Base-by-base conservation (phyloP, 2,329 filamentous ascomycete genomes). In the Seiridium unicorne region DNA sequence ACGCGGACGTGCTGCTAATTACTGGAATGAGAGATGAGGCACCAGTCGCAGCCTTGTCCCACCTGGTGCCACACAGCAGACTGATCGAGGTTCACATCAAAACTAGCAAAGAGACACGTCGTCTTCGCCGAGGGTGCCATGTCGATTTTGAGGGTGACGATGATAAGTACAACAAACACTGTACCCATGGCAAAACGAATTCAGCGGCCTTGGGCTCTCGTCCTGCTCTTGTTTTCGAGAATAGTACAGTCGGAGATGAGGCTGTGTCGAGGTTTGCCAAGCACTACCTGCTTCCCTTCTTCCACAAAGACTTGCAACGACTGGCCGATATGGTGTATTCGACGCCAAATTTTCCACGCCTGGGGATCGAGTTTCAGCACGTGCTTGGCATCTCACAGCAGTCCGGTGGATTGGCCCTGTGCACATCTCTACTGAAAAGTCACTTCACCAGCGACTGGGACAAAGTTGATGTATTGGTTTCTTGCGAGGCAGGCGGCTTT, bases 21-120 rank as follows among this genome's bases (percentile, higher is more conserved):
- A 89, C 85, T 0, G 86, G 85, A 0, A 83, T 88, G 81, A 81
- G 84, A 75, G 86, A 89, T 54, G 73, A 83, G 53, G 80, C 84
- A 4, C 86, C 86, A 0, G 76, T 88, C 9, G 73, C 82, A 62
- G 47, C 63, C 10, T 80, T 86, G 0, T 82, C 81, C n/a, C 80
- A 83, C 73, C 66, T 86, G 18, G 79, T 86, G 9, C 77, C 83
- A 53, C 69, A 77, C 2, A 80, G 73, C 60, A 81, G 74, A 63
- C 63, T 88, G 32, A 35, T 88, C 47, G 85, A 88, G 49, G 71
- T 88, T 61, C 74, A 69, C 18, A 72, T 89, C 57, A 34, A 75
- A 62, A 77, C 78, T 32, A 76, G 68, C 60, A 55, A 74, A 60
- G 55, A 76, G 51, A 79, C 67, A 5, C 76, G 75, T 44, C 67